Percentiles rank a stretch among this genome's conserved stretches.
Evolutionary conservation across 257 asterid genomes (phyloP).

Genomic region (Leptodermis oblonga): DNA sequence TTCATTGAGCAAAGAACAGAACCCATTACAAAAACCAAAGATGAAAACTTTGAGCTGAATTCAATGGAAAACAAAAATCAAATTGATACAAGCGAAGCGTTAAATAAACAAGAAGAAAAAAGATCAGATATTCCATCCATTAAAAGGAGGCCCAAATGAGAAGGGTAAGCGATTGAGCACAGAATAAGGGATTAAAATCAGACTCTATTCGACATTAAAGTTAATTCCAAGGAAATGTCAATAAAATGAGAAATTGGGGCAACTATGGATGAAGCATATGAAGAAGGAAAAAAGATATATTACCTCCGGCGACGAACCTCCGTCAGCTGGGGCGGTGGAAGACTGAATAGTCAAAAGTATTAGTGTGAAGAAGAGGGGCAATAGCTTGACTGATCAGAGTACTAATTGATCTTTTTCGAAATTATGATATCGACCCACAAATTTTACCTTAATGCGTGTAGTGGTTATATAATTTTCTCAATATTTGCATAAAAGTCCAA

Average conservation of each 20-base stretch:
- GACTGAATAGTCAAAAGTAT: background rate
- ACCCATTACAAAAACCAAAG: background rate
- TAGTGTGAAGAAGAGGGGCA: background rate
- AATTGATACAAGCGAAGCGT: too few relatives aligned
- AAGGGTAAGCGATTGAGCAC: too few relatives aligned
- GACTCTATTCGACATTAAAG: too few relatives aligned
- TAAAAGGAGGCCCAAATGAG: too few relatives aligned
- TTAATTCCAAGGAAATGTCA: background rate
- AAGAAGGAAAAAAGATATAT: background rate
- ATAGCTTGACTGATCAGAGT: background rate
- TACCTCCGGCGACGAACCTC: background rate
- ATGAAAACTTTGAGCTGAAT: slow-evolving; percentile 1
- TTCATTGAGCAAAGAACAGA: too few relatives aligned
- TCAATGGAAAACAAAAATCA: background rate
- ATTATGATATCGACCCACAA: background rate
- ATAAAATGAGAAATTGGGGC: background rate
- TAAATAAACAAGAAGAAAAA: background rate
- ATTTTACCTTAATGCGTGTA: background rate
- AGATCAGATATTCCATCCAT: too few relatives aligned
- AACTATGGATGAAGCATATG: too few relatives aligned
- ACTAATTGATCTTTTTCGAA: background rate
- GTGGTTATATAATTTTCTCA: background rate
- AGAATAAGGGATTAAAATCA: background rate
- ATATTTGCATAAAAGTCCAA: background rate
- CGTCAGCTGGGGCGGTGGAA: background rate